phyloP scores from a whole-genome alignment of 345 rosid genomes.

The Lepidium aucheri region DNA sequence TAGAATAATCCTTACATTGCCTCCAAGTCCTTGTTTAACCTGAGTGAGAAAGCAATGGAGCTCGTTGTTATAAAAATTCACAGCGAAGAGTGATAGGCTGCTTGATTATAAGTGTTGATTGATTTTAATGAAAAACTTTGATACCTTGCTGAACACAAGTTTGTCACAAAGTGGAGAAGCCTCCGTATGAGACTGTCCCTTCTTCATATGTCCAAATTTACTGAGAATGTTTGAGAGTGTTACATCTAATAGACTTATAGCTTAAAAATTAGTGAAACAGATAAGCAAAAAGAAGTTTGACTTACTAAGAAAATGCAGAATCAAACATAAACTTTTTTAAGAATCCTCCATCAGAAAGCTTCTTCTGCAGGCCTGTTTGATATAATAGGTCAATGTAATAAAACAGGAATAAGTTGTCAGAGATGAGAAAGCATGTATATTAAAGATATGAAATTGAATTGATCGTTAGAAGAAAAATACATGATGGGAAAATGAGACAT shows the following conservation, averaged over 20 bases:
- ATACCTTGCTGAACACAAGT: conserved; percentile 82
- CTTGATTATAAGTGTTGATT: neutral
- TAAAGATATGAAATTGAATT: neutral
- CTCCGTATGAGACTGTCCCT: conserved; percentile 49
- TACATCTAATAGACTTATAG: conserved; percentile 6
- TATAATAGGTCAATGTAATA: neutral
- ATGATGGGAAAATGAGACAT: neutral
- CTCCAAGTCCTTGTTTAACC: conserved; percentile 90
- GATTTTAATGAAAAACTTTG: neutral
- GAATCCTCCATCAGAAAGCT: conserved; percentile 62
- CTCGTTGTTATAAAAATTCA: neutral
- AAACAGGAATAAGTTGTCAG: neutral
- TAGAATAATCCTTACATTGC: conserved; percentile 69
- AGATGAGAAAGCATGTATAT: neutral
- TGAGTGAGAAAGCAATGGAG: conserved; percentile 20
- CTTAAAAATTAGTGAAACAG: neutral
- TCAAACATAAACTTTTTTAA: conserved; percentile 51
- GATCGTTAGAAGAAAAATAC: neutral
- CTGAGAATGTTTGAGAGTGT: conserved; percentile 35
- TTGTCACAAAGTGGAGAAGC: conserved; percentile 87
- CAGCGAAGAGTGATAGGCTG: neutral
- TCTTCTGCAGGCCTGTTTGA: conserved; percentile 68
- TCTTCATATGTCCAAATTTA: conserved; percentile 55
- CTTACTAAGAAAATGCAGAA: conserved; percentile 73
- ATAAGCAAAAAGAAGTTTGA: conserved; percentile 11